phyloP scores from a whole-genome alignment of 331 rosid genomes.

The Erythrophleum ivorense region DNA sequence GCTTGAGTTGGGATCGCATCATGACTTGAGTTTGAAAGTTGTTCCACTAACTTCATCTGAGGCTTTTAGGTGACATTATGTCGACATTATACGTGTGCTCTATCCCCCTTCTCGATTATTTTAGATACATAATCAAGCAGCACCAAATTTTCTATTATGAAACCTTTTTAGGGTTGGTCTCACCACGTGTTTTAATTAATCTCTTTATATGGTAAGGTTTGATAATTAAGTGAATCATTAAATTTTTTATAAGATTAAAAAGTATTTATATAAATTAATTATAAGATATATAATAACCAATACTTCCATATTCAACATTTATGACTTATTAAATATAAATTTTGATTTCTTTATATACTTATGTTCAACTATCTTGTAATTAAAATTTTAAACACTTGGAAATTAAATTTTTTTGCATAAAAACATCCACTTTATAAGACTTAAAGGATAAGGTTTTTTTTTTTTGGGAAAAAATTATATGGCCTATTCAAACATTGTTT shows the following conservation, averaged over 20 bases:
- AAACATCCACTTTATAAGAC: too few species aligned
- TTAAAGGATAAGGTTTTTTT: too few species aligned
- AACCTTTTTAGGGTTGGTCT: neutral
- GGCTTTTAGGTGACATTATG: slow-evolving; percentile 17
- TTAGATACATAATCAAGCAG: neutral
- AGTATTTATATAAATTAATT: too few species aligned
- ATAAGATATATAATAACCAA: too few species aligned
- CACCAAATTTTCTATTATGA: too few species aligned
- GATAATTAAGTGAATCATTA: too few species aligned
- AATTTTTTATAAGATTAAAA: too few species aligned
- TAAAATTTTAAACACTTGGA: too few species aligned
- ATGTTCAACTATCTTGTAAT: too few species aligned
- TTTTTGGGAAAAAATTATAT: too few species aligned
- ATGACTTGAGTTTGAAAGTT: slow-evolving; percentile 35
- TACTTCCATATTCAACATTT: neutral
- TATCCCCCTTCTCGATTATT: neutral
- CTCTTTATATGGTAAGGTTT: neutral
- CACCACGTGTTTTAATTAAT: neutral
- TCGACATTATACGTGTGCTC: slow-evolving; percentile 20
- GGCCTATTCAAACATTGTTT: neutral
- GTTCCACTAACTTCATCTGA: slow-evolving; percentile 30
- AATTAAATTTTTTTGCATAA: too few species aligned
- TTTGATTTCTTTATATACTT: too few species aligned
- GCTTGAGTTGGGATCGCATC: slow-evolving; percentile 35
- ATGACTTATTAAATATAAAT: neutral